Conservation (phyloP, 176 grass and related monocot genomes). For the Triticum turgidum region DNA sequence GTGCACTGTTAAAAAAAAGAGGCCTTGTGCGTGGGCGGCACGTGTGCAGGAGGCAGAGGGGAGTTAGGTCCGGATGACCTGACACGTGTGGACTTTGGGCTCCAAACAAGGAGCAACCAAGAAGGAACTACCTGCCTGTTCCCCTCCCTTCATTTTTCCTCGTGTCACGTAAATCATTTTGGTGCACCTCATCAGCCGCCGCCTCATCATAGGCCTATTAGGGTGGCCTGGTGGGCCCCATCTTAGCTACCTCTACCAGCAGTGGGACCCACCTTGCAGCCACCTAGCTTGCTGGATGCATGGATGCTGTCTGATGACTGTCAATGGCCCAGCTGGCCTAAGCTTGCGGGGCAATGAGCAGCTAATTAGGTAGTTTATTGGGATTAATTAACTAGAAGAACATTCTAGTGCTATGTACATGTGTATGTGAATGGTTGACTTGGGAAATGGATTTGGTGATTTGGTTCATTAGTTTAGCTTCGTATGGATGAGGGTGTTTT, state of each 20-base stretch:
- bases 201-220: background rate
- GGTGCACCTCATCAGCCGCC: background rate
- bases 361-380: background rate
- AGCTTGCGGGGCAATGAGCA: background rate
- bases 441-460: background rate
- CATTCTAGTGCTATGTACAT: background rate
- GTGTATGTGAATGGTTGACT: conserved; percentile 12
- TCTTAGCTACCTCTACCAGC: background rate
- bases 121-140: conserved; percentile 46
- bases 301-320: background rate
- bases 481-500: background rate
- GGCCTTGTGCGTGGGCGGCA: background rate
- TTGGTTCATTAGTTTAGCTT: background rate
- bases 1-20: background rate
- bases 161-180: conserved; percentile 12
- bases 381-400: background rate
- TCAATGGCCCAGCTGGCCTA: conserved; percentile 12
- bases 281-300: background rate
- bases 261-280: background rate
- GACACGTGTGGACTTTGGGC: conserved; percentile 39
- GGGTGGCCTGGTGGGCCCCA: background rate
- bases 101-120: conserved; percentile 50
- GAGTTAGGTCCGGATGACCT: conserved; percentile 51
- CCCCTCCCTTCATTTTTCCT: background rate
- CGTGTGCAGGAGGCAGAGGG: conserved; percentile 50